Evolutionary conservation across 1,139 yeast species (phyloP).

Genomic region (Taphrina flavorubra): DNA sequence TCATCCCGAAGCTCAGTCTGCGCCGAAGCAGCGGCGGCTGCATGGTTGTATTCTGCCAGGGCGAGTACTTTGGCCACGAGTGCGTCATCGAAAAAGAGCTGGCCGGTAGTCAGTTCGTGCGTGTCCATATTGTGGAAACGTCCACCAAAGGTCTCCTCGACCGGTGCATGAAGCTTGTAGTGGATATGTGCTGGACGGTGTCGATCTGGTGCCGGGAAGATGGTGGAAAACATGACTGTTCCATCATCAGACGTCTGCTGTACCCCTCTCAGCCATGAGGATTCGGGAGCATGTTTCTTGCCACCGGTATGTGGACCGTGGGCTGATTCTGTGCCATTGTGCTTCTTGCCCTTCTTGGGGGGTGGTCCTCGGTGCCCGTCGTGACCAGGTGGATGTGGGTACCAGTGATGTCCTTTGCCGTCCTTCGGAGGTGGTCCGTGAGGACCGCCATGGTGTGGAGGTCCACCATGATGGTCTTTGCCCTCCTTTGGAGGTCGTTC

Average conservation of each 20-base stretch:
- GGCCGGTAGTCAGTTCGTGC: slow-evolving; percentile 1
- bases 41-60: slow-evolving; percentile 6
- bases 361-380: slow-evolving; percentile 9
- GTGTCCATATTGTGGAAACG: slow-evolving; percentile 11
- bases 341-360: slow-evolving; percentile 8
- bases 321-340: neutral
- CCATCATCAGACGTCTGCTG: slow-evolving; percentile 12
- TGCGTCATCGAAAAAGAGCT: slow-evolving; percentile 16
- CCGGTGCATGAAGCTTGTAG: slow-evolving; percentile 13
- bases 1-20: slow-evolving; percentile 4
- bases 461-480: slow-evolving; percentile 8
- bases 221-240: slow-evolving; percentile 14
- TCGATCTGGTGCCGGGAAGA: slow-evolving; percentile 8
- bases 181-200: slow-evolving; percentile 11
- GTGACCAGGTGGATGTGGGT: slow-evolving; percentile 8
- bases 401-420: slow-evolving; percentile 12
- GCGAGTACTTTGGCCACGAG: slow-evolving; percentile 8
- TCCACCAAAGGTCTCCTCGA: slow-evolving; percentile 7
- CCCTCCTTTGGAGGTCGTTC: slow-evolving; percentile 9
- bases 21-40: neutral
- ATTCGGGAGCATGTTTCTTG: neutral
- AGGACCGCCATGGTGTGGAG: neutral
- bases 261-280: slow-evolving; percentile 6
- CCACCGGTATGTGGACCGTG: neutral
- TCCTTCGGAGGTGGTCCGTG: slow-evolving; percentile 14